Evolutionary conservation across 345 rosid genomes (phyloP).

Genomic region (Sonneratia caseolaris): DNA sequence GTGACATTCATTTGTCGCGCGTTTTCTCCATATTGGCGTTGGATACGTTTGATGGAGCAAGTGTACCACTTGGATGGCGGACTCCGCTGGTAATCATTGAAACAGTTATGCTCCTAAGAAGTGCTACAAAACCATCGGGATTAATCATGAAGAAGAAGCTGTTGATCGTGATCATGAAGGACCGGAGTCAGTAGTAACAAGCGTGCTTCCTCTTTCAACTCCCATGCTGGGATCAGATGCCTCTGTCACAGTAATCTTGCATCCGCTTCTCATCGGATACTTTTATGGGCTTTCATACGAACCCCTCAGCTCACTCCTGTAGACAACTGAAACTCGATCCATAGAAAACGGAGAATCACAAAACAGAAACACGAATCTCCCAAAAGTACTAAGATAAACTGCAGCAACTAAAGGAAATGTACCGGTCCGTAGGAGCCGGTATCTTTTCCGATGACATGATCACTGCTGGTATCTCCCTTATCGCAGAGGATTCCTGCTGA

Average conservation of each 20-base stretch:
- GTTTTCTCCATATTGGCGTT: neutral
- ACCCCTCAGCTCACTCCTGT: slow-evolving; percentile 92
- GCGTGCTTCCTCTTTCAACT: no score
- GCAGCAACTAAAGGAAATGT: neutral
- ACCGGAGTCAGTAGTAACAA: no score
- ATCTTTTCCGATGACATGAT: slow-evolving; percentile 91
- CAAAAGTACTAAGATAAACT: neutral
- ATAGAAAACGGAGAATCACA: neutral
- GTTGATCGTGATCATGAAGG: no score
- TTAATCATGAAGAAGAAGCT: no score
- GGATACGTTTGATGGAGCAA: no score
- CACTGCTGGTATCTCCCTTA: slow-evolving; percentile 72
- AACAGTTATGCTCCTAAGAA: no score
- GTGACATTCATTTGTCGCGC: neutral
- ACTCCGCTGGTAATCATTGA: no score
- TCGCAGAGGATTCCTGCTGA: slow-evolving; percentile 63
- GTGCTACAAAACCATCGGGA: no score
- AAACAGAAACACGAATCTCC: neutral
- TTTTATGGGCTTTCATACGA: slow-evolving; percentile 83
- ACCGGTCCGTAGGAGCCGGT: slow-evolving; percentile 71
- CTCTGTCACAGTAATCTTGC: no score
- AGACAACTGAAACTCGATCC: slow-evolving; percentile 39
- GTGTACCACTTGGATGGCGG: no score
- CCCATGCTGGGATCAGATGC: no score
- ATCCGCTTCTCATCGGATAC: slow-evolving; percentile 70